Base-by-base conservation (phyloP, 768 basidiomycete species). In the Boletus subparvulus region DNA sequence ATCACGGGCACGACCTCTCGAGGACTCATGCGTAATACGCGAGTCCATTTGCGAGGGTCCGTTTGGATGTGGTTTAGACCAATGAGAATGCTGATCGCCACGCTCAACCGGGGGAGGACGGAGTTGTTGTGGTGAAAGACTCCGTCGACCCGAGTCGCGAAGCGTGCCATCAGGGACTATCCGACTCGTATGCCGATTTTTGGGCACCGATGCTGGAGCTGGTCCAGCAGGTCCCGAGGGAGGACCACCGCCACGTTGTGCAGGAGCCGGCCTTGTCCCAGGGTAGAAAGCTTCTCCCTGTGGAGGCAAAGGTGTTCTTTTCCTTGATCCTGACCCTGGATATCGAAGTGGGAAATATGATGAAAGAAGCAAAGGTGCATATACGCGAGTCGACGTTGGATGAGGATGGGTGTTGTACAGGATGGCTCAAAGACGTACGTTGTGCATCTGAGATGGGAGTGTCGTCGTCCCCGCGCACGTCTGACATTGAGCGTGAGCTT, bases 361-460 rank as follows among this genome's bases (percentile, higher is more conserved):
- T 56, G 63, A 55, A 56, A 45, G 45, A 65, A 63, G 58, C 4
- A 50, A 60, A 35, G 58, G 49, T 39, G 40, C 52, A 70, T 65
- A 60, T 55, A 62, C 53, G 49, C 60, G 60, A 59, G 66, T 60
- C 56, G 63, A 63, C 26, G 62, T 62, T 64, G 68, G 47, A 66
- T 68, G 65, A 68, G 64, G 65, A 65, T 56, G 65, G 65, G 26
- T 63, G 63, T 41, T 54, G 65, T 46, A 67, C 36, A 62, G 60
- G 65, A 69, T 66, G 64, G 63, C 61, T 68, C 63, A 63, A 65
- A 54, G 53, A 77, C 75, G 74, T 74, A 72, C 71, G 71, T 73
- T 74, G 70, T 69, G 63, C 57, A 63, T 69, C 73, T 58, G 63
- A 55, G 21, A 37, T 51, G n/a, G 58, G 54, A 50, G 37, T 58